Conservation (phyloP, 2,329 filamentous ascomycete species). For the Trichoderma polysporum region DNA sequence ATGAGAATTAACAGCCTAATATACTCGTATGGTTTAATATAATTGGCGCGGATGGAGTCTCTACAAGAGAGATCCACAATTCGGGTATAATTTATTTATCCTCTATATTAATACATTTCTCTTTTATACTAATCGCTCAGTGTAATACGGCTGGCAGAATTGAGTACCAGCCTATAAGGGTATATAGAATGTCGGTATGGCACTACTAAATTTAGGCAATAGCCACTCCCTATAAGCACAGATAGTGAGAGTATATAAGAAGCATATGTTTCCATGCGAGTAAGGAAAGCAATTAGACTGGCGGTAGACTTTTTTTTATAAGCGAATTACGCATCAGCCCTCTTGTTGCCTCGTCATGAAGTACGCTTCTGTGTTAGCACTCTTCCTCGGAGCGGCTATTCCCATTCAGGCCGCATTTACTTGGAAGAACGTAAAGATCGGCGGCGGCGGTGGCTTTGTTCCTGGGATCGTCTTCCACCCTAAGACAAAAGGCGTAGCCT, state of each 20-base stretch:
- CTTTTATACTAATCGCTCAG: not conserved
- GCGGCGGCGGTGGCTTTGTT: constrained; percentile 11
- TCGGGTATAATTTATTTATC: constrained; percentile 5
- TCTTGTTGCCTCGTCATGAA: not conserved
- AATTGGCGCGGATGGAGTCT: not conserved
- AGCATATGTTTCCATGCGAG: not conserved
- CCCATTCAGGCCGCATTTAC: constrained; percentile 1
- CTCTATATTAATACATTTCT: constrained; percentile 6
- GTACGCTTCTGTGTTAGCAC: not conserved
- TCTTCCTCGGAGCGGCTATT: not conserved
- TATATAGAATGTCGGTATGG: not conserved
- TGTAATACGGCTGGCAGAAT: not conserved
- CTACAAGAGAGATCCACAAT: not conserved
- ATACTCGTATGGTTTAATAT: not conserved
- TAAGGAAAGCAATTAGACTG: too few species aligned
- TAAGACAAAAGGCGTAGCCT: constrained; percentile 4
- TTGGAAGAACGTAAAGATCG: constrained; percentile 17
- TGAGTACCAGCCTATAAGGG: not conserved
- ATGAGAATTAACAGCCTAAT: constrained; percentile 9
- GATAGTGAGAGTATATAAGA: not conserved
- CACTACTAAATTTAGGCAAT: constrained; percentile 7
- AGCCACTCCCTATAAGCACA: not conserved
- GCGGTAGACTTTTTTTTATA: not conserved
- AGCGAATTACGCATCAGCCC: not conserved
- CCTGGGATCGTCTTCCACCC: constrained; percentile 15